Evolutionary conservation across 306 rosid species (phyloP), one percentile per base, ranked within the genome.

Genomic region (Citrullus mucosospermus): DNA sequence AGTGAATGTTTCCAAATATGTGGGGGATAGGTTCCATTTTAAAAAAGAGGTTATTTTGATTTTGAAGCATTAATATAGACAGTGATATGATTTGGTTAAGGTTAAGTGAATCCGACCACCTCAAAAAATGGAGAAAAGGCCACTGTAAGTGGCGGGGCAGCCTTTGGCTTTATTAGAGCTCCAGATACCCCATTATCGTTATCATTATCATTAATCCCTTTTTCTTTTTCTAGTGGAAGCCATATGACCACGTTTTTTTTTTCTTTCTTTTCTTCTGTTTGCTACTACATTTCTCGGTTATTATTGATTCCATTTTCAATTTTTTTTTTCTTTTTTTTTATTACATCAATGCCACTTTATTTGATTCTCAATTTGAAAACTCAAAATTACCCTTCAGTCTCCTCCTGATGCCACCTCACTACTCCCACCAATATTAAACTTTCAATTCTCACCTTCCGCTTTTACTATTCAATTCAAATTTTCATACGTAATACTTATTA

Each of bases 171-270:
- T 66, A 16, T 32, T 32, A 32, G 43, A 32, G 43, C 18, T 20
- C 22, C 7, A 4, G 70, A 8, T 15, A 15, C 18, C 46, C 44
- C 58, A 54, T 54, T 7, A 15, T 65, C 9, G 28, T 61, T 34
- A 51, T 36, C 46, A 63, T 16, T 15, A 30, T 32, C 36, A 28
- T 12, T 8, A 16, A 32, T 14, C 0, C 4, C 43, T 39, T 25
- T 73, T 14, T 1, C 9, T 46, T 62, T 80, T 75, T 2, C 10
- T 38, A 75, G 57, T 75, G 83, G 80, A 28, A 22, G 66, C 79
- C 43, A 25, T 38, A 41, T 16, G 46, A 51, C 15, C 80, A 38
- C 70, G 70, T 75, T 55, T 38, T 39, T 75, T 6, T 55, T 17
- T 41, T 34, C n/a, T 6, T 15, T 15, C 39, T 41, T 17, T 39